Base-by-base conservation (phyloP, 1,284 basidiomycete genomes). In the Coniferiporia sulphurascens region DNA sequence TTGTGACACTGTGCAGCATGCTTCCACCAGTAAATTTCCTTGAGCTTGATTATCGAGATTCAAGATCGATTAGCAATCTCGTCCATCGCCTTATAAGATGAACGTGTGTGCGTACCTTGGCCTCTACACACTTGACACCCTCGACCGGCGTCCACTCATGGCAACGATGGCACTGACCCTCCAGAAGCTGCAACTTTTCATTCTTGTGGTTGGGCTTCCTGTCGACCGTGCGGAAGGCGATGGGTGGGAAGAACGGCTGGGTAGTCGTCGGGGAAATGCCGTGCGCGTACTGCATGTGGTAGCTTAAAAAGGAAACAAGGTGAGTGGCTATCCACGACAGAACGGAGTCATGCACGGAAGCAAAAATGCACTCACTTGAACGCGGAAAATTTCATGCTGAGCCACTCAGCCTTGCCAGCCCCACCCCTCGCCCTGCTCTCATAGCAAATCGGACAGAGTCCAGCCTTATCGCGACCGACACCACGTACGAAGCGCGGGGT, bases 11-110 rank as follows among this genome's bases (percentile, higher is more conserved):
- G 62, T 1, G 85, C 85, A 21, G 89, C 87, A 65, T 91, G 89
- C 70, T 91, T 91, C 88, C 87, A 92, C 86, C 88, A 91, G 64
- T 83, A 84, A 1, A 91, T 76, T 67, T 91, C 88, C 65, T 82
- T 83, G 41, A 89, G 84, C 86, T 88, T n/a, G 6, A 27, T 51
- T 41, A 51, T 51, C 46, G 21, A 45, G 43, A 36, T 9, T 3
- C 45, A 32, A 17, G 41, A 48, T 59, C 46, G 53, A 49, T 52
- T 48, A 58, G 53, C 32, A 59, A 19, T 49, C 49, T n/a, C 17
- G 17, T 46, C 17, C 17, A 46, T 46, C 12, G 22, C 15, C 45
- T 21, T 43, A 50, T 44, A 38, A 48, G 12, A 59, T 5, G 53
- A 54, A 58, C 57, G 41, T 55, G 44, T 54, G 55, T 43, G 59